Evolutionary conservation across 2,329 filamentous ascomycete species (phyloP), one percentile per base, ranked within the genome.

Genomic region (Colletotrichum echinochloae): DNA sequence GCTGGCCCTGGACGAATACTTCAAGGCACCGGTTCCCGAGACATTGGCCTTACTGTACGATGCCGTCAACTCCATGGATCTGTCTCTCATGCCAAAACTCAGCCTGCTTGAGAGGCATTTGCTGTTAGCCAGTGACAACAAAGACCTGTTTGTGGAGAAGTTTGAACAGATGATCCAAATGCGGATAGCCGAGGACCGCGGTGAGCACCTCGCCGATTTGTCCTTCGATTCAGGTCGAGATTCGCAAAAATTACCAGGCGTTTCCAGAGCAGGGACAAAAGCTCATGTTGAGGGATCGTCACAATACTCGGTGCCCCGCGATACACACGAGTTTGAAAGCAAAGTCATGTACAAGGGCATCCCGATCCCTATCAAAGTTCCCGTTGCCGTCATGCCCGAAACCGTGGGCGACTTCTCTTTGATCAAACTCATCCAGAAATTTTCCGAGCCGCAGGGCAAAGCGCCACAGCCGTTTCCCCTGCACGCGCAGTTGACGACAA

Each of bases 311-410:
- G 89, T 97, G 18, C 95, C 96, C 11, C 89, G 96, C 76, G 96
- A 99, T 79, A 99, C 96, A 0, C 96, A 99, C 80, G 96, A 99
- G 81, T 98, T 97, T 77, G 96, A 98, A 83, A 97, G 94, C 74
- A 94, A 91, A 77, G 94, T 99, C 76, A 89, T 95, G 78, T 99
- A 99, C 84, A 97, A 98, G 82, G 94, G 94, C 73, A 96, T 98
- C 66, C 95, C 95, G 0, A 95, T 99, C 35, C 96, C 96, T 1
- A 94, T 99, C 83, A 98, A 98, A 82, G 92, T 99, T 9, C 96
- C 96, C 0, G 95, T 95, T 4, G 95, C 96, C 14, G 89, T 97
- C 68, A 95, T 95, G 84, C 94, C 95, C 2, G 96, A 99, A 84
- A 98, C 94, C 0, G 96, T 99, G 20, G 96, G 96, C 72, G 96